phyloP scores from a whole-genome alignment of 75 land plant genomes.

The Pseudotsuga menziesii region DNA sequence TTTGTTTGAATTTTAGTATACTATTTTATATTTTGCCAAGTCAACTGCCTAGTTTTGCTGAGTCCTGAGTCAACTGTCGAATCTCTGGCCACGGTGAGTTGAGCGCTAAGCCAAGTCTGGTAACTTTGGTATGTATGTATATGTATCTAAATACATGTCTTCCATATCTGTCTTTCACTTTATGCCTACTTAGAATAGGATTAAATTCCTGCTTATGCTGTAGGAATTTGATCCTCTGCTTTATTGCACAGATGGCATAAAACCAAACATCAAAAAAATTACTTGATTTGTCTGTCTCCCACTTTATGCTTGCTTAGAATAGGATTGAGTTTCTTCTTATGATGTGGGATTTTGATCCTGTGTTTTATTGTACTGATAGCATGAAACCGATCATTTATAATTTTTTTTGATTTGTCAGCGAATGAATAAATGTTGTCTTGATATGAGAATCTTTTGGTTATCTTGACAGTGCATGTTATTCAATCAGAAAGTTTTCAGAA shows the following conservation, averaged over 20 bases:
- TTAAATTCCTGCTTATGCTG: not conserved
- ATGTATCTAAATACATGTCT: no score
- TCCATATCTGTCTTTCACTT: not conserved
- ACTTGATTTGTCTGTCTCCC: not conserved
- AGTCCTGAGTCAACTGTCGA: no score
- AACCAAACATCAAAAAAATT: not conserved
- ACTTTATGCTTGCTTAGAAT: not conserved
- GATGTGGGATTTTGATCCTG: not conserved
- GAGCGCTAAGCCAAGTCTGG: no score
- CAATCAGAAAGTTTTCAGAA: not conserved
- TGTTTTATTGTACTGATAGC: not conserved
- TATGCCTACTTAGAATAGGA: not conserved
- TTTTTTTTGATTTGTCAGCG: not conserved
- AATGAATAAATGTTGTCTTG: not conserved
- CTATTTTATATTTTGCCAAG: no score
- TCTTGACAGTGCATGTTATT: not conserved
- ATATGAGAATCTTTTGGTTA: not conserved
- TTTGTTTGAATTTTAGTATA: no score
- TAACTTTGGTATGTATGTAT: no score
- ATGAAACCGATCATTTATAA: not conserved
- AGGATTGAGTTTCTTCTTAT: not conserved
- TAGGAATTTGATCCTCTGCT: not conserved
- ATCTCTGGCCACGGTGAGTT: no score
- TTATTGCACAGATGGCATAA: not conserved
- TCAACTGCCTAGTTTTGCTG: no score